These are phyloP conservation scores for Ophiostoma tasmaniense DNA, from an alignment of 2,329 filamentous ascomycete genomes.

Conservation along the genomic window DNA sequence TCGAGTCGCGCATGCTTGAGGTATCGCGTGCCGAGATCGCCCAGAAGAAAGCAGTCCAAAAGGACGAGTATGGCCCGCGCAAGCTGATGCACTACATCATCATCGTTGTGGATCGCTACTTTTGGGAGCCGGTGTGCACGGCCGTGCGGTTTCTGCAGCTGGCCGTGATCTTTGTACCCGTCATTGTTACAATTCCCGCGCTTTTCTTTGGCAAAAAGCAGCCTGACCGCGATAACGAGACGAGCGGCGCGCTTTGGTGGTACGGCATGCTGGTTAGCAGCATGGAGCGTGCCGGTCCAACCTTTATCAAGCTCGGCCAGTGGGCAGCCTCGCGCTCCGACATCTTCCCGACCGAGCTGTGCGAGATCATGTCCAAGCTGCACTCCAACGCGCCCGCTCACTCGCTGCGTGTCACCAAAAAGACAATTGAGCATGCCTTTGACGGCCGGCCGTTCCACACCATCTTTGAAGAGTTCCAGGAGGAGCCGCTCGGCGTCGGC, in stretches of 20 bases:
- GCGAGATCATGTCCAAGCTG: conserved; percentile 83
- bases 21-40: conserved; percentile 67
- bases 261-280: conserved; percentile 76
- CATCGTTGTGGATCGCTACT: conserved; percentile 60
- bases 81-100: conserved; percentile 51
- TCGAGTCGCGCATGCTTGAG: conserved; percentile 80
- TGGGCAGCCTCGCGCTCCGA: conserved; percentile 96
- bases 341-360: conserved; percentile 91
- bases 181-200: conserved; percentile 68
- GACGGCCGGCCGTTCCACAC: conserved; percentile 71
- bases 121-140: conserved; percentile 83
- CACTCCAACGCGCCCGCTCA: conserved; percentile 94
- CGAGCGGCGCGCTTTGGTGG: conserved; percentile 85
- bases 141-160: conserved; percentile 82
- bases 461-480: conserved; percentile 93
- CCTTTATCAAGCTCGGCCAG: conserved; percentile 98
- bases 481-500: conserved; percentile 81
- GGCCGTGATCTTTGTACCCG: conserved; percentile 80
- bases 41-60: conserved; percentile 38
- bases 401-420: conserved; percentile 69
- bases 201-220: conserved; percentile 69
- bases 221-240: conserved; percentile 60
- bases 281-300: conserved; percentile 90
- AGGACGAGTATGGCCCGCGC: conserved; percentile 51
- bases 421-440: conserved; percentile 74